Base-by-base conservation (phyloP, 1,284 basidiomycete species). In the Trichosporon coremiiforme region DNA sequence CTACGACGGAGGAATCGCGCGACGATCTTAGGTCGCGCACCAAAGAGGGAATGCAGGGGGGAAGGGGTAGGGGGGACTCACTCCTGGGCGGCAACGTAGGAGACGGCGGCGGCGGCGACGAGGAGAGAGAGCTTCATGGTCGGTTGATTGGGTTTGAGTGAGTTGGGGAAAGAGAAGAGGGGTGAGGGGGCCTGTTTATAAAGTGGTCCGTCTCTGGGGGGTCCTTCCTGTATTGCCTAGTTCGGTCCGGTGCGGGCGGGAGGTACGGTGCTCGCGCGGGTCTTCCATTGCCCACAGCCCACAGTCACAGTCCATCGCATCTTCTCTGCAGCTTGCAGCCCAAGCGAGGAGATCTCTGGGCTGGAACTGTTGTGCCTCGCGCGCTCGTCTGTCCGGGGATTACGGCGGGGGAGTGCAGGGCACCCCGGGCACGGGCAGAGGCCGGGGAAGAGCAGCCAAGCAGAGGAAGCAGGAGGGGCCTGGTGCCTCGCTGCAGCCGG, bases 91-190 rank as follows among this genome's bases (percentile, higher is more conserved):
- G 53, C 45, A 29, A 64, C 69, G 63, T 64, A 65, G 33, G 66
- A 17, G 25, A 62, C 62, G 66, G 65, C 66, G 38, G 50, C 62
- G 53, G 62, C 63, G 62, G 50, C 65, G 38, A 62, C 63, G 53
- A 41, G 47, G 66, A 60, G 25, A n/a, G 25, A 53, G 53, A 22
- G 64, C 69, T 70, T 70, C 69, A 70, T 70, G 66, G 63, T 69
- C 45, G 25, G 50, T 36, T 47, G 25, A 57, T 50, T 25, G 60
- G 63, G 33, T 33, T 33, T 31, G 62, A 35, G 36, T 57, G 53
- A 29, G 55, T 20, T 53, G 35, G 66, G 53, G 22, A n/a, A 13
- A 2, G 63, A 25, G 63, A 38, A 8, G 64, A 65, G 64, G 31
- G 35, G 7, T 35, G 31, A 33, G 31, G 33, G 31, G 45, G 29